Base-by-base conservation (phyloP, 352 stramenopile genomes). In the Phytophthora aleatoria region DNA sequence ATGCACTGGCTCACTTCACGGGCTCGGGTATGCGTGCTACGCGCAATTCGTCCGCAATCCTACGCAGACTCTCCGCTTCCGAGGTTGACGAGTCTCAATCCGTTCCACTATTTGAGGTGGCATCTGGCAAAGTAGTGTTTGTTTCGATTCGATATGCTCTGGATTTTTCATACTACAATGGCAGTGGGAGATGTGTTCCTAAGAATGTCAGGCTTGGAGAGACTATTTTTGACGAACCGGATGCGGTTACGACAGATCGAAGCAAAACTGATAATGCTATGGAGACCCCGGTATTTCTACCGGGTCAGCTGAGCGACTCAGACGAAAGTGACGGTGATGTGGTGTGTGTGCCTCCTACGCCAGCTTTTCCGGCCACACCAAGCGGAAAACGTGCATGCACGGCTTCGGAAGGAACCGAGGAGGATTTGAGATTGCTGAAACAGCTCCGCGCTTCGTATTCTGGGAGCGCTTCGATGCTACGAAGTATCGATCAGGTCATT, bases 131-230 rank as follows among this genome's bases (percentile, higher is more conserved):
- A 31, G 43, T 49, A 7, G 43, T 10, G 5, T 49, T 31, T 16
- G 8, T 49, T 31, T 49, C 20, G 43, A 64, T 57, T 38, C 57
- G 51, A 15, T 64, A 64, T 42, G 36, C 8, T 3, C 3, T 64
- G 11, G 48, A 64, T 26, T 47, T 54, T 41, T 39, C 24, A 12
- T 64, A 58, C 8, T 48, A 52, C 38, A n/a, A 31, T 9, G 38
- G 20, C 20, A 8, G 48, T 16, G 3, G 20, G 1, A 13, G 39
- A 38, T 38, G 48, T 8, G 16, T 28, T 5, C 57, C 48, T 31
- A 9, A 7, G 6, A 31, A 7, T 8, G 28, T 58, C 39, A 41
- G 1, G 7, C 48, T 47, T 1, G 57, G 48, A 0, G 39, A 38
- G 5, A 48, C 38, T n/a, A 52, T 58, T 35, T 64, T 58, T 45